Base-by-base conservation (phyloP, 805 yeast species). In the Hemisphaericaspora nanyangensis region DNA sequence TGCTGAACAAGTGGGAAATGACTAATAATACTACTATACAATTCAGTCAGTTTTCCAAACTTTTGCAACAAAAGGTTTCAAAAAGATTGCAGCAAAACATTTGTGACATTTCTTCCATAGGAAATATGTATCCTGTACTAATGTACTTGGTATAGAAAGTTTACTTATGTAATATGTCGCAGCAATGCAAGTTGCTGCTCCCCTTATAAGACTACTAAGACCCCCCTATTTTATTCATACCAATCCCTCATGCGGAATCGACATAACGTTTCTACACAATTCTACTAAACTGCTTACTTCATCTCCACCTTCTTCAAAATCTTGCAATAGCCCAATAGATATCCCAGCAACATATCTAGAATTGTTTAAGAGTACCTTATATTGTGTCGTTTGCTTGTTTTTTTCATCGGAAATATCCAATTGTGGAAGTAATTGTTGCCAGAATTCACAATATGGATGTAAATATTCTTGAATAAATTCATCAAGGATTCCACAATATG, bases 341-440 rank as follows among this genome's bases (percentile, higher is more conserved):
- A 55, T 37, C 7, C 54, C 67, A 24, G 62, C 55, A 24, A 65
- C 55, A 42, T 58, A 67, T 40, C 52, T 54, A 16, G 60, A 38
- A 45, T 66, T 66, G 43, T 66, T 66, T 11, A 43, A 34, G 29
- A 65, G 37, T 1, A 60, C 50, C 10, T 37, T 34, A 17, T 43
- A 43, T 16, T 46, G 46, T 8, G 37, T 34, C 16, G 32, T 30
- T 12, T 27, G 28, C 3, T 18, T 19, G 10, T 33, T 33, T 24
- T 32, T 31, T 17, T 22, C 27, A 16, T 29, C 6, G 19, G 12
- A 8, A 12, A 24, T 31, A 7, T 33, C 42, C 11, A 28, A 17
- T 20, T 39, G 43, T 11, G 30, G 25, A 16, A 20, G 6, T 20
- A 44, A 44, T 30, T 47, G 46, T 4, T 12, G n/a, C 12, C 47